Evolutionary conservation across 1,284 basidiomycete genomes (phyloP), one percentile per base, ranked within the genome.

Genomic region (Taiwanofungus camphoratus): DNA sequence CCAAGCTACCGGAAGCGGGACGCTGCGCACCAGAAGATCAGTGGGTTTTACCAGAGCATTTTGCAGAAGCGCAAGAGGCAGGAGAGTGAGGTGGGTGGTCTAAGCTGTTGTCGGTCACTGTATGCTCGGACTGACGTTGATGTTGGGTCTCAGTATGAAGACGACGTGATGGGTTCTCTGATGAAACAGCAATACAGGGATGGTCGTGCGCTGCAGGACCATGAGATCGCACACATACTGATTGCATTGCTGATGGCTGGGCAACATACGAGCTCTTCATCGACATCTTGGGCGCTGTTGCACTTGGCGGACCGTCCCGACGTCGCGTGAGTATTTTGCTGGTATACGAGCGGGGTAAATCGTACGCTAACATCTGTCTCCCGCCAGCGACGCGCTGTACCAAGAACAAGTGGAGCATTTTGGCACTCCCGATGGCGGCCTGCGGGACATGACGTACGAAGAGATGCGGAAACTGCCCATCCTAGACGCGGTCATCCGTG

Each of bases 141-240:
- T 13, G 21, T 32, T n/a, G 34, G 41, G 16, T n/a, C 55, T 50
- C 48, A 82, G 69, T 72, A 83, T 51, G 88, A 90, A 42, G 78
- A 84, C 55, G 96, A 99, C 63, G 97, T 99, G 88, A 92, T 99
- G 57, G 75, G 85, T 15, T 87, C 93, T 1, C 76, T 99, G 20
- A 79, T 87, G 68, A 74, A 82, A 52, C 89, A 94, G 61, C 78
- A 71, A 39, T 99, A 99, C 70, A 89, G 91, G 56, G 77, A 84
- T 58, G 96, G 96, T 37, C 73, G 78, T 31, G 61, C 73, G 1
- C 76, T 99, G 24, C 77, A 75, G 39, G 92, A 98, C 59, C 83
- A 89, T 52, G 93, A 98, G 64, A 87, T 99, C 50, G 92, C 96
- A 0, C 95, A 98, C 60, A 94, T 98, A 61, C 85, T 99, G 87